Evolutionary conservation across 495 filamentous ascomycete genomes (phyloP), one percentile per base, ranked within the genome.

Genomic region (Jackrogersella multiformis): DNA sequence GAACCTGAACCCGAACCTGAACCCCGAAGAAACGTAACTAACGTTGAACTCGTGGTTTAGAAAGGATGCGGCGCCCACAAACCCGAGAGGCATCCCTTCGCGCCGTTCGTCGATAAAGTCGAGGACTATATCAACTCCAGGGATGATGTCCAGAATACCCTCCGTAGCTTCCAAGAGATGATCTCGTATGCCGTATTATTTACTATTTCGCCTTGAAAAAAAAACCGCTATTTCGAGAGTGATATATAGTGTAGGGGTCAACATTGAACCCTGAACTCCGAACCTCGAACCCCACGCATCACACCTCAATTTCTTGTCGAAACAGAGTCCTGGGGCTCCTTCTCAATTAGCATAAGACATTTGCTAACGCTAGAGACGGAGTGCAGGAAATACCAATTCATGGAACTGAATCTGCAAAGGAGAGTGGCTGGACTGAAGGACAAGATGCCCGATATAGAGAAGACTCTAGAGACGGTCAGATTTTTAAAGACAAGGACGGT

Each of bases 161-260:
- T 99, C 71, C 89, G 90, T 74, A 93, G 85, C 72, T 98, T 99
- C 78, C 95, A 98, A 78, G 95, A 99, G 83, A 97, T 99, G 96
- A 98, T 99, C 69, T 93, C 94, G 89, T 91, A 79, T 69, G 86
- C 76, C 36, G 1, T 9, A n/a, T 52, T 16, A 38, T 61, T 21
- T 49, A 38, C 39, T 24, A 16, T 26, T 10, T 49, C 24, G n/a
- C n/a, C n/a, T n/a, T n/a, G n/a, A n/a, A n/a, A n/a, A n/a, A n/a
- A n/a, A n/a, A n/a, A n/a, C n/a, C 24, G 32, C 26, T 30, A 32
- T 24, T 2, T 18, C n/a, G 24, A 49, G 26, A 9, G 39, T 26
- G 10, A 39, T 8, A 21, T 28, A 21, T 32, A 15, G 5, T 23
- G 18, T 9, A 23, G 2, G 13, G 10, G 45, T 26, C n/a, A 12